These are phyloP conservation scores for Solanum hybrid DNA, from an alignment of 305 asterid genomes.

Conservation along the genomic window DNA sequence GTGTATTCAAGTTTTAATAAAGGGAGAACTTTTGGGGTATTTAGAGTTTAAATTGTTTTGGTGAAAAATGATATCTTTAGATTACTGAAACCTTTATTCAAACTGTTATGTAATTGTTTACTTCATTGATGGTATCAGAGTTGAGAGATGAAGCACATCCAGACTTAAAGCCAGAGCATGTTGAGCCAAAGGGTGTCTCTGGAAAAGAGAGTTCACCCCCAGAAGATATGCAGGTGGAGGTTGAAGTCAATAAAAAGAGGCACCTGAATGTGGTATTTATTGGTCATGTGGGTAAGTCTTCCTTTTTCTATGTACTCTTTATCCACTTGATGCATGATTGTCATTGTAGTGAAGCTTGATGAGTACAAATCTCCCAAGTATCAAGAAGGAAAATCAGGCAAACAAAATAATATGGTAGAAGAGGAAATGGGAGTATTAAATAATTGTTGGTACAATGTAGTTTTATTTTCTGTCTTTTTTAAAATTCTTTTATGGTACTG, in stretches of 20 bases:
- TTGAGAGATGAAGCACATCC: constrained; percentile 14
- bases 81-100: neutral
- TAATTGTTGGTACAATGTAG: neutral
- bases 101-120: constrained; percentile 2
- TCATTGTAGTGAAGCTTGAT: neutral
- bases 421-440: neutral
- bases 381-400: neutral
- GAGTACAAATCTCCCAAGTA: neutral
- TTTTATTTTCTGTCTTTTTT: neutral
- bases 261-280: constrained; percentile 90
- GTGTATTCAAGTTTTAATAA: neutral
- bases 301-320: neutral
- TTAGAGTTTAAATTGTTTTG: neutral
- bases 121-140: constrained; percentile 16
- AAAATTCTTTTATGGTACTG: neutral
- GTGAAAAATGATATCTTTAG: neutral
- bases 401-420: neutral
- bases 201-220: constrained; percentile 42
- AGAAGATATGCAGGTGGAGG: constrained; percentile 39
- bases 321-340: neutral
- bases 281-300: constrained; percentile 80
- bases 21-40: neutral
- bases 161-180: constrained; percentile 17
- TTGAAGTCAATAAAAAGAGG: constrained; percentile 43
- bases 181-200: constrained; percentile 21